A percentile compares a stretch with the other conserved stretches of the same genome.
Conservation (phyloP, 83 land plant species). For the Picea abies region DNA sequence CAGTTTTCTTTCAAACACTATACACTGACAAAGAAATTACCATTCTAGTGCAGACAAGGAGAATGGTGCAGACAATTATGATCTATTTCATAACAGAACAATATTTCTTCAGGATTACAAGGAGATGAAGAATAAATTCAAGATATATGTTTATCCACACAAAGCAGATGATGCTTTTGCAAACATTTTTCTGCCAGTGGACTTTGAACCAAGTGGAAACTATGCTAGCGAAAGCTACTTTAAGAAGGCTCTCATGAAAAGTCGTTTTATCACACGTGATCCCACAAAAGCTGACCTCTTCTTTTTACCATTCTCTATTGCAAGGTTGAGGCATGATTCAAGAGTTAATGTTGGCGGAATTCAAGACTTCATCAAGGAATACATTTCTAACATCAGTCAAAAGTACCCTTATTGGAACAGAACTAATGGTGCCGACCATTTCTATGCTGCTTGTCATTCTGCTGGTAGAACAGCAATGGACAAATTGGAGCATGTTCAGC, state of each 20-base stretch:
- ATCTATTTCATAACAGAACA: slow-evolving; percentile 21
- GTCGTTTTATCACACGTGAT: slow-evolving; percentile 69
- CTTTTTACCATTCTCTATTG: slow-evolving; percentile 78
- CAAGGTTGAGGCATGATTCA: slow-evolving; percentile 63
- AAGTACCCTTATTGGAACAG: slow-evolving; percentile 77
- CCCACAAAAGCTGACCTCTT: slow-evolving; percentile 73
- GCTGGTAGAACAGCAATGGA: slow-evolving; percentile 63
- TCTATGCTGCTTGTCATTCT: slow-evolving; percentile 86
- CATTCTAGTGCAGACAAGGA: slow-evolving; percentile 7
- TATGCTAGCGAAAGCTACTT: slow-evolving; percentile 89
- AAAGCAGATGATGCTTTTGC: slow-evolving; percentile 50
- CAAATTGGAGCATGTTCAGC: slow-evolving; percentile 40
- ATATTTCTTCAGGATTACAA: slow-evolving; percentile 57
- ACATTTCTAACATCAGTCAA: slow-evolving; percentile 47
- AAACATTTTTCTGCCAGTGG: slow-evolving; percentile 48
- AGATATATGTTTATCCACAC: slow-evolving; percentile 74
- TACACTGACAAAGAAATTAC: slow-evolving; percentile 6
- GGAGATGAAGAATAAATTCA: slow-evolving; percentile 70
- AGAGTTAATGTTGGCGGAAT: slow-evolving; percentile 61
- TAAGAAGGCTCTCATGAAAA: slow-evolving; percentile 58
- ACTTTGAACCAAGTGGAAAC: slow-evolving; percentile 60
- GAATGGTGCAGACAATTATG: not conserved
- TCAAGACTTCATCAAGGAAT: slow-evolving; percentile 45
- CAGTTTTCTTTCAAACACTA: not conserved
- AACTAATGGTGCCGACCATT: slow-evolving; percentile 80